Evolutionary conservation across 495 filamentous ascomycete species (phyloP), one percentile per base, ranked within the genome.

Genomic region (Aspergillus mulundensis): DNA sequence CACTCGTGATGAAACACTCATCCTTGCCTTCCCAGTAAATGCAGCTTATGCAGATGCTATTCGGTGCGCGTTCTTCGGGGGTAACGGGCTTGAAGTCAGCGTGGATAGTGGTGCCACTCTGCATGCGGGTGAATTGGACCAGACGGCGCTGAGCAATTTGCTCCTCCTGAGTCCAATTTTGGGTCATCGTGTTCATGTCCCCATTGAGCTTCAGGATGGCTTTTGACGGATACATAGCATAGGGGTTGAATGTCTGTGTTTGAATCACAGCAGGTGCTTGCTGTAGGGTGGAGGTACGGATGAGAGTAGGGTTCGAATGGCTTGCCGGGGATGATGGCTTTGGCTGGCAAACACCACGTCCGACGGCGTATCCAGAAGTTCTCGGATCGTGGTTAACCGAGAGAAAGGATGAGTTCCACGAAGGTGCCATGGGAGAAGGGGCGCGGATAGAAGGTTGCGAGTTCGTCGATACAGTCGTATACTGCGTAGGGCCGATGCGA

Each of bases 1-100:
- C 95, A 57, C 92, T 96, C 1, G 94, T 98, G 34, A 96, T 88
- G 66, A 82, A 97, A 69, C 87, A 95, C 60, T 94, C 89, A 5
- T 85, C 70, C 65, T 90, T 94, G 63, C 93, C 91, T 53, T 86
- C 87, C 95, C 95, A 98, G 76, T 81, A 86, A 58, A 96, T 95
- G 72, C 90, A 95, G 74, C 88, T 93, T 65, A 95, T 87, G 71
- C 87, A 91, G 41, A 89, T 87, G 70, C 86, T 89, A 64, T 88
- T 86, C 0, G 85, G 83, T 0, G 67, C 59, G 28, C 86, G 80
- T 47, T 93, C 86, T 64, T 87, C 84, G 12, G 78, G 82, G 4
- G 84, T 71, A 14, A 93, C 84, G 0, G 88, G 75, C 57, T 81
- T 81, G 72, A 95, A 95, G 15, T 79, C 82, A 10, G 84, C 82